Percentiles rank a stretch among this genome's conserved stretches.
phyloP scores from a whole-genome alignment of 441 rosid genomes.

The Hypseocharis bilobata region DNA sequence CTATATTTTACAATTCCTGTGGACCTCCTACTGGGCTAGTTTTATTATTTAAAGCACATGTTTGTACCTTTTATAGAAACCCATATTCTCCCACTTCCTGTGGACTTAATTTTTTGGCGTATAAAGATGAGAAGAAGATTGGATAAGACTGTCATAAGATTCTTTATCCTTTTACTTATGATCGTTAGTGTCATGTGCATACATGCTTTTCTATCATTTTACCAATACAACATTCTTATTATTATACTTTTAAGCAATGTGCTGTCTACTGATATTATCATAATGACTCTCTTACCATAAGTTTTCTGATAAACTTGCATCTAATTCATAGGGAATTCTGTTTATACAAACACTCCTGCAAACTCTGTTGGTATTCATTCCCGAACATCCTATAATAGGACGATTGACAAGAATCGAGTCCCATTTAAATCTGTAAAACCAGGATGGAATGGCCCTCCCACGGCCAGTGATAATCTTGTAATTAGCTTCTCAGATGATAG shows the following conservation, averaged over 20 bases:
- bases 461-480: slow-evolving; percentile 54
- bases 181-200: not conserved
- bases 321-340: slow-evolving; percentile 39
- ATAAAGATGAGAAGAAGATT: slow-evolving; percentile 2
- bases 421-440: slow-evolving; percentile 32
- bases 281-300: slow-evolving; percentile 2
- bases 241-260: not conserved
- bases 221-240: not conserved
- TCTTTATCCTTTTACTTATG: not conserved
- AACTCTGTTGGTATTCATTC: slow-evolving; percentile 28
- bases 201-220: not conserved
- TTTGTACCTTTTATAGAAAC: not conserved
- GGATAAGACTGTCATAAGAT: not conserved
- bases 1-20: not conserved
- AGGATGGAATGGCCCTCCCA: slow-evolving; percentile 35
- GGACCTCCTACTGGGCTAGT: not conserved
- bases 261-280: not conserved
- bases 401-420: slow-evolving; percentile 36
- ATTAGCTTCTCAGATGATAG: slow-evolving; percentile 83
- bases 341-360: slow-evolving; percentile 23
- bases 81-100: not conserved
- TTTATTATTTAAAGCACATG: not conserved
- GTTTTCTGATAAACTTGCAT: slow-evolving; percentile 7
- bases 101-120: not conserved
- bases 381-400: slow-evolving; percentile 31